A percentile compares a stretch with the other conserved stretches of the same genome.
These are phyloP conservation scores for Cardamine resedifolia DNA, from an alignment of 345 rosid genomes.

Conservation along the genomic window DNA sequence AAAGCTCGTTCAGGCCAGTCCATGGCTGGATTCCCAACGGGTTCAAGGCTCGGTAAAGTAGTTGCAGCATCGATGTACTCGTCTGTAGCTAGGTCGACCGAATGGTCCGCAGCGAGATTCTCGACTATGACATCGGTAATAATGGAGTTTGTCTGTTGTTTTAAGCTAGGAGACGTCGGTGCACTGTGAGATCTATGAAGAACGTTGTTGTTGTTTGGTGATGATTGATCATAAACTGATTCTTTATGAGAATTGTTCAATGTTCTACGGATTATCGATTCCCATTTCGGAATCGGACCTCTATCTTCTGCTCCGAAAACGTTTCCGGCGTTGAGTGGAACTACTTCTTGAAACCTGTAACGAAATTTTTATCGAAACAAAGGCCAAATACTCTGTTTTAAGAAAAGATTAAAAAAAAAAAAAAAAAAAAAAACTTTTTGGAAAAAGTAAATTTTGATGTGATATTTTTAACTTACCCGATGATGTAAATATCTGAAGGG, in stretches of 20 bases:
- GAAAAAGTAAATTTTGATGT: background rate
- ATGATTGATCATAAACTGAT: constrained; percentile 57
- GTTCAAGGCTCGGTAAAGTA: constrained; percentile 27
- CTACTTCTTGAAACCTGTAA: constrained; percentile 91
- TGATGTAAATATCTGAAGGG: constrained; percentile 80
- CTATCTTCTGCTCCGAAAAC: constrained; percentile 91
- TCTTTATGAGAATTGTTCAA: constrained; percentile 69
- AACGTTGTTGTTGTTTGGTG: constrained; percentile 35
- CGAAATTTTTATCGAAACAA: constrained; percentile 5
- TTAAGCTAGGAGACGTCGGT: constrained; percentile 83
- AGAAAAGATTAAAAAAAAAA: background rate
- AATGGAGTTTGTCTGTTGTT: constrained; percentile 58
- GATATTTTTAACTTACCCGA: constrained; percentile 57
- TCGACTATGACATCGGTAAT: constrained; percentile 54
- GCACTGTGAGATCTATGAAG: constrained; percentile 53
- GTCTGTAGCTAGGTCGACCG: constrained; percentile 46
- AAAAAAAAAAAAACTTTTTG: background rate
- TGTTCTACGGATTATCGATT: constrained; percentile 82
- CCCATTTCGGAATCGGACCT: constrained; percentile 91
- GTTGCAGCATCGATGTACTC: constrained; percentile 40
- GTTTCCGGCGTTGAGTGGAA: constrained; percentile 93
- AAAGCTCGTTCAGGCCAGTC: constrained; percentile 92
- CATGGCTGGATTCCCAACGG: constrained; percentile 33
- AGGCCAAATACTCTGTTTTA: constrained; percentile 9
- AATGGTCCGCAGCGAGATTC: constrained; percentile 41